phyloP scores from a whole-genome alignment of 2,329 filamentous ascomycete genomes.

The Clarireedia sp. region DNA sequence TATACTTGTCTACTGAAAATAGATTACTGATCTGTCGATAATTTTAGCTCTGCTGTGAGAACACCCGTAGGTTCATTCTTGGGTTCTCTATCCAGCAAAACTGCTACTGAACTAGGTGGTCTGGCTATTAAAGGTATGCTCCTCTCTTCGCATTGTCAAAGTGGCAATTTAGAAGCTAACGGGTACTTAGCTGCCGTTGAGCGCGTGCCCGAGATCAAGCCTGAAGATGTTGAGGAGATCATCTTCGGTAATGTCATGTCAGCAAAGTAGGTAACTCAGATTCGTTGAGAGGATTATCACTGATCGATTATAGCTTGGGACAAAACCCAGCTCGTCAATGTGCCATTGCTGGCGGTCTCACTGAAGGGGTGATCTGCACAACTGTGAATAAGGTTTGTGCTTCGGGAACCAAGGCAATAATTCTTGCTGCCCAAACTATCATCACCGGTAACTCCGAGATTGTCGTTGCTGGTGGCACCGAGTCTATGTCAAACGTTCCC shows the following conservation, averaged over 20 bases:
- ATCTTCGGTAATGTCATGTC: constrained; percentile 98
- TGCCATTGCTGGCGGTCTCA: constrained; percentile 79
- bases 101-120: constrained; percentile 77
- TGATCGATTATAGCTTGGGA: constrained; percentile 57
- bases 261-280: constrained; percentile 60
- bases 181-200: constrained; percentile 59
- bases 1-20: neutral
- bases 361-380: constrained; percentile 72
- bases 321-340: constrained; percentile 96
- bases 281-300: neutral
- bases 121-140: constrained; percentile 80
- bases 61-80: constrained; percentile 93
- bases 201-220: constrained; percentile 77
- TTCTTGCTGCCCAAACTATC: constrained; percentile 92
- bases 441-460: constrained; percentile 91
- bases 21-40: neutral
- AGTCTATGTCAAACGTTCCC: constrained; percentile 97
- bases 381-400: constrained; percentile 99
- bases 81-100: constrained; percentile 82
- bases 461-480: constrained; percentile 86
- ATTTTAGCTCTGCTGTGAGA: constrained; percentile 58
- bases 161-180: neutral
- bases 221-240: constrained; percentile 87
- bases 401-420: constrained; percentile 87
- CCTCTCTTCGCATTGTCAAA: neutral